phyloP scores from a whole-genome alignment of 2,329 filamentous ascomycete species.

The Curvularia lunata region DNA sequence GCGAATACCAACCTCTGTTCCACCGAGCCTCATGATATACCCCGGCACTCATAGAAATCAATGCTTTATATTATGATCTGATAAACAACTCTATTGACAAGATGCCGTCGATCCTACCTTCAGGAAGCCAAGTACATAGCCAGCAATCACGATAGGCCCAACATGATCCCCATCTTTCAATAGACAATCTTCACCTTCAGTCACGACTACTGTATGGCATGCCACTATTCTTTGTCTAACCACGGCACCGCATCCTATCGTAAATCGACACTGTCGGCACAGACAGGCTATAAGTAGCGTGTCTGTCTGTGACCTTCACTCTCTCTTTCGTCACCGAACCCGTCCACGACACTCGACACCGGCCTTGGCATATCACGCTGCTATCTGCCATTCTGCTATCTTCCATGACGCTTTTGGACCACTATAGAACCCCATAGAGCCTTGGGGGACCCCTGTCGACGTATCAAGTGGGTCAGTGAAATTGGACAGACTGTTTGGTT shows the following conservation, averaged over 20 bases:
- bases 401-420: not conserved
- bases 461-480: not conserved
- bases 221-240: not conserved
- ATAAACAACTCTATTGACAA: not conserved
- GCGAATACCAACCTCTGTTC: too few relatives aligned
- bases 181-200: not conserved
- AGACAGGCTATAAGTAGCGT: not conserved
- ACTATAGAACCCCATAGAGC: not conserved
- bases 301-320: constrained; percentile 9
- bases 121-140: not conserved
- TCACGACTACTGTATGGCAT: not conserved
- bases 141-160: not conserved
- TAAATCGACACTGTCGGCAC: not conserved
- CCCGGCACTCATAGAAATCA: too few relatives aligned
- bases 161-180: not conserved
- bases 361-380: not conserved
- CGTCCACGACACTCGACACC: not conserved
- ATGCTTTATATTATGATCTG: not conserved
- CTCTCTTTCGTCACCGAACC: not conserved
- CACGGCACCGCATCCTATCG: not conserved
- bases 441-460: not conserved
- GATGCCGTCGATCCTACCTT: not conserved
- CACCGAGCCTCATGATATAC: too few relatives aligned
- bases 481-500: not conserved
- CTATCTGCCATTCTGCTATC: not conserved